Conservation (phyloP, 208 protist species). For the Porcisia deanei region DNA sequence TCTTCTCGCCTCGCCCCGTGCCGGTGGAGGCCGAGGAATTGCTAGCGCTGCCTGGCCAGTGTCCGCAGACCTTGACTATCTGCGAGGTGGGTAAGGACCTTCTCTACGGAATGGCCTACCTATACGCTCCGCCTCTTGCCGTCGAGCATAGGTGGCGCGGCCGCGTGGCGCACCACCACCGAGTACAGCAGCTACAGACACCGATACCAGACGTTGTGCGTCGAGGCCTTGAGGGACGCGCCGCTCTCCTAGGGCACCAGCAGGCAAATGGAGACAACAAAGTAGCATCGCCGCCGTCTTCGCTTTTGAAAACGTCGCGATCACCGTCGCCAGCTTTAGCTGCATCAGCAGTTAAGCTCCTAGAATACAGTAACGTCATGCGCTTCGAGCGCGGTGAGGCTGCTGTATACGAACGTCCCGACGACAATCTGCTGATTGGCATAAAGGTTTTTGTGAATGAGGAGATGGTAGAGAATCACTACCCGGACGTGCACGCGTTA, state of each 20-base stretch:
- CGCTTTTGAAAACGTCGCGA: too few relatives aligned
- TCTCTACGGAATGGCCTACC: constrained; percentile 75
- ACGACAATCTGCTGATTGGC: constrained; percentile 59
- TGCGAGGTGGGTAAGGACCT: constrained; percentile 63
- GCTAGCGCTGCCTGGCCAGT: constrained; percentile 36
- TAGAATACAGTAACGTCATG: constrained; percentile 19
- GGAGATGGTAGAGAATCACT: constrained; percentile 70
- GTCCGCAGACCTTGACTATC: constrained; percentile 28
- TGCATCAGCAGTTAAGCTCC: background rate
- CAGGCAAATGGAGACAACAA: background rate
- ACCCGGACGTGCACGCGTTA: constrained; percentile 44
- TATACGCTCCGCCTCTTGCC: constrained; percentile 67
- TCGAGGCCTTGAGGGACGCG: constrained; percentile 14
- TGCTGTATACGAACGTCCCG: constrained; percentile 57
- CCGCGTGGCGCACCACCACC: constrained; percentile 54
- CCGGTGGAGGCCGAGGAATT: constrained; percentile 43
- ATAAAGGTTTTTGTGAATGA: constrained; percentile 67
- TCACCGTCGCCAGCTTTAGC: background rate
- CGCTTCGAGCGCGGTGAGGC: constrained; percentile 33
- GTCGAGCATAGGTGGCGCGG: constrained; percentile 75
- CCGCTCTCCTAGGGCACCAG: background rate
- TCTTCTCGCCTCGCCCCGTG: constrained; percentile 59
- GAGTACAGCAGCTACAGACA: constrained; percentile 26
- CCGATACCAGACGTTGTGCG: constrained; percentile 28
- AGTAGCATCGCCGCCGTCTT: background rate